Conservation (phyloP, 2,329 filamentous ascomycete genomes). For the Scopulariopsis brevicaulis region DNA sequence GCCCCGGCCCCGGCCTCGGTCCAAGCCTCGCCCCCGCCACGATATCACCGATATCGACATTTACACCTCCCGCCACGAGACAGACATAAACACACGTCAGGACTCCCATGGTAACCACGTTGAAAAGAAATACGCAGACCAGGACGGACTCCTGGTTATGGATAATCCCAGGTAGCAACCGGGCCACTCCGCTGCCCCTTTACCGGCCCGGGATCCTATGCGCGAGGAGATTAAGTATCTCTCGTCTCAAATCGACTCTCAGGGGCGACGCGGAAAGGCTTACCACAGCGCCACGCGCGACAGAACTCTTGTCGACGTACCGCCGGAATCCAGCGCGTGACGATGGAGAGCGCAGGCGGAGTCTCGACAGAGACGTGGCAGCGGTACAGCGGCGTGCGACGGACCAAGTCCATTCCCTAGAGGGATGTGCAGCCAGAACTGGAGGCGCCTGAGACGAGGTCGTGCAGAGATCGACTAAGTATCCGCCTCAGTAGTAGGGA, state of each 20-base stretch:
- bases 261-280: conserved; percentile 61
- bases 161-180: conserved; percentile 33
- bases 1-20: conserved; percentile 25
- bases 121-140: conserved; percentile 4
- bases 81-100: conserved; percentile 44
- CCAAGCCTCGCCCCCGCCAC: conserved; percentile 30
- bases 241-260: conserved; percentile 40
- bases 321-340: conserved; percentile 75
- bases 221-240: conserved; percentile 56
- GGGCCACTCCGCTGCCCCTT: conserved; percentile 37
- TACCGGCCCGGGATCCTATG: conserved; percentile 12
- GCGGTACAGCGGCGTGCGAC: conserved; percentile 65
- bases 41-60: conserved; percentile 53
- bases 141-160: conserved; percentile 38
- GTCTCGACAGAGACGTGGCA: conserved; percentile 66
- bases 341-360: conserved; percentile 68
- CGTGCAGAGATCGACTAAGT: conserved; percentile 24
- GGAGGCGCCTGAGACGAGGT: conserved; percentile 9
- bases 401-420: conserved; percentile 63
- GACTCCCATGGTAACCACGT: conserved; percentile 20
- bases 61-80: conserved; percentile 38
- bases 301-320: conserved; percentile 77
- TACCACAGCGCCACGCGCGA: conserved; percentile 62
- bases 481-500: no score
- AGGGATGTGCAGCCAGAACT: conserved; percentile 28